phyloP scores from a whole-genome alignment of 176 grass and related monocot genomes.

The Neostapfia colusana region DNA sequence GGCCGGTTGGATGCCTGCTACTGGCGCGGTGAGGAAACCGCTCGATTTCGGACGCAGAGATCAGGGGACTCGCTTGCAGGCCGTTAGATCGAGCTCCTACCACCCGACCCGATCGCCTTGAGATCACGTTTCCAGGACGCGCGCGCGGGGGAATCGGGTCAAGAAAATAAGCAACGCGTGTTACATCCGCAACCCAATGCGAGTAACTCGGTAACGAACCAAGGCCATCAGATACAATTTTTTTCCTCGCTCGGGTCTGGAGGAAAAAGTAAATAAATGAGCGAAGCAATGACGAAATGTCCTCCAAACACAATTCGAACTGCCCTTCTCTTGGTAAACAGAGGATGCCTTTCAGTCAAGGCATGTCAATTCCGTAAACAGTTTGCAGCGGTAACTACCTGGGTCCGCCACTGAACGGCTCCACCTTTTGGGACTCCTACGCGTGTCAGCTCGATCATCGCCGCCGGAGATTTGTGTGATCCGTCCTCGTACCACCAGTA shows the following conservation, averaged over 20 bases:
- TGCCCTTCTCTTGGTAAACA: background rate
- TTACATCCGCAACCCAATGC: too few species aligned
- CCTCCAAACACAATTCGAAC: slow-evolving; percentile 7
- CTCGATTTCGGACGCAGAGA: too few species aligned
- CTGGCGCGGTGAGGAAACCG: too few species aligned
- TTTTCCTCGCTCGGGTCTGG: background rate
- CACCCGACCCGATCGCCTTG: too few species aligned
- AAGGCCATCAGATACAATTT: background rate
- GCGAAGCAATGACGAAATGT: background rate
- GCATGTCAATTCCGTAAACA: background rate
- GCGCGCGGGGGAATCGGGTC: too few species aligned
- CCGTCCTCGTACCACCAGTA: too few species aligned
- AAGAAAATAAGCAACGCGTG: too few species aligned
- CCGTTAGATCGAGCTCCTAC: too few species aligned
- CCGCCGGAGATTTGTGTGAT: too few species aligned
- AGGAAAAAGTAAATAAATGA: background rate
- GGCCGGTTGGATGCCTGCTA: background rate
- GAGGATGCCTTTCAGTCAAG: background rate
- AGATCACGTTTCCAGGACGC: background rate
- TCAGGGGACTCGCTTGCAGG: too few species aligned
- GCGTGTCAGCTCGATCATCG: background rate
- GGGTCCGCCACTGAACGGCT: too few species aligned
- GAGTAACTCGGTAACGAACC: too few species aligned
- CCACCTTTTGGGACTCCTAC: slow-evolving; percentile 2
- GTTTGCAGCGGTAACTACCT: background rate